These are phyloP conservation scores for Choiromyces venosus DNA, from an alignment of 495 filamentous ascomycete species.

Conservation along the genomic window DNA sequence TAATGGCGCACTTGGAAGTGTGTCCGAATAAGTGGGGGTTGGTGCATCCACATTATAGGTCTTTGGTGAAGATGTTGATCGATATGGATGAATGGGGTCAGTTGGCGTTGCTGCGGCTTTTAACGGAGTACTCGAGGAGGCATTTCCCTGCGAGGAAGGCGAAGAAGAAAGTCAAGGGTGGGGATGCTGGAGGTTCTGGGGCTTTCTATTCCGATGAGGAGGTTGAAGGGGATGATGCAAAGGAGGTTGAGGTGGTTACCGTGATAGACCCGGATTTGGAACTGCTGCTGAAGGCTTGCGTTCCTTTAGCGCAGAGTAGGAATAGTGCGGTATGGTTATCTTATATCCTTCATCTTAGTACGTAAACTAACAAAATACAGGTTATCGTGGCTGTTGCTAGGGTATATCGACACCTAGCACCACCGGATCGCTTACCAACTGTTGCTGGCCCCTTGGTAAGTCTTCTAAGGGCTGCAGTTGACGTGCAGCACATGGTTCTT, in stretches of 20 bases:
- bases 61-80: conserved; percentile 78
- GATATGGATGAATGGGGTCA: conserved; percentile 99
- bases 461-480: conserved; percentile 72
- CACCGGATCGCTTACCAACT: conserved; percentile 60
- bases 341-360: neutral
- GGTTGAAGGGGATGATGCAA: conserved; percentile 46
- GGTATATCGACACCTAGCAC: conserved; percentile 76
- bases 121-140: conserved; percentile 76
- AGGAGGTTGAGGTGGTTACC: conserved; percentile 52
- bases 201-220: conserved; percentile 74
- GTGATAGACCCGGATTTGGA: conserved; percentile 77
- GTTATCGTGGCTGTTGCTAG: conserved; percentile 79
- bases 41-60: conserved; percentile 82
- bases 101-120: conserved; percentile 68
- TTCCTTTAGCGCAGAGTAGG: conserved; percentile 78
- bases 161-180: conserved; percentile 48
- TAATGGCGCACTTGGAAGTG: conserved; percentile 79
- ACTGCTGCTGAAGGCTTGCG: conserved; percentile 71
- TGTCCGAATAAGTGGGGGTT: conserved; percentile 81
- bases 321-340: conserved; percentile 62
- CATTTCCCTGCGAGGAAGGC: conserved; percentile 74
- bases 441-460: conserved; percentile 80
- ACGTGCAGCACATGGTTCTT: conserved; percentile 81
- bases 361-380: conserved; percentile 20
- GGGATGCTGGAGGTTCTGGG: conserved; percentile 47